Evolutionary conservation across 2,329 filamentous ascomycete genomes (phyloP), one percentile per base, ranked within the genome.

Genomic region (Dactylonectria estremocensis): DNA sequence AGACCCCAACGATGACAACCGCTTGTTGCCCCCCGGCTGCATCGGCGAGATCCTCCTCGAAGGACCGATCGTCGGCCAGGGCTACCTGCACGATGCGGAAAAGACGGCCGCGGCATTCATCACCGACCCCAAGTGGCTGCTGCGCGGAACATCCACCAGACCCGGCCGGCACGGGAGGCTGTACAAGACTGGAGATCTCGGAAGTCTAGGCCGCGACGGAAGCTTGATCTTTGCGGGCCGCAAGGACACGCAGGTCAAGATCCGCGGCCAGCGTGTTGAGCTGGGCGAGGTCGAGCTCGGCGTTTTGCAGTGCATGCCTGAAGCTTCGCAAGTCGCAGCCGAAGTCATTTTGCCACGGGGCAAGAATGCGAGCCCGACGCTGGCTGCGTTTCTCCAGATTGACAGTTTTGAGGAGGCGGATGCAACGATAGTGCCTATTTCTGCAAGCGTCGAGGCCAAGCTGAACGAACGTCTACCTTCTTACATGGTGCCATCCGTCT

Each of bases 171-270:
- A 13, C 4, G 55, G 62, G 1, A 40, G 75, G 1, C 64, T 83
- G 3, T 87, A 86, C 71, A 82, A 82, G 63, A 86, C 85, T 2
- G 85, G 85, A 6, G 85, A 87, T 69, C 77, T 87, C 4, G 85
- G 77, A 3, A 76, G 74, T 48, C 84, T 84, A 40, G 75, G 81
- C 35, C 71, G 76, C 0, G 80, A 85, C 55, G 82, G 83, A 2
- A 75, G 74, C 40, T 72, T 87, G 9, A 69, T 79, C 0, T 86
- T 82, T 55, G 71, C 86, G 35, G 87, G 86, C 48, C 81, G 88
- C 13, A 88, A 87, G 68, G 88, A 90, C 69, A 82, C 82, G 0
- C 88, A 90, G 72, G 83, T 90, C 50, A 90, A 90, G 76, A 77
- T 90, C 9, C 82, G 84, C 18, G 90, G 90, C 10, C 89, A 85